phyloP scores from a whole-genome alignment of 2,329 filamentous ascomycete species.

The Pseudofabraea citricarpa region DNA sequence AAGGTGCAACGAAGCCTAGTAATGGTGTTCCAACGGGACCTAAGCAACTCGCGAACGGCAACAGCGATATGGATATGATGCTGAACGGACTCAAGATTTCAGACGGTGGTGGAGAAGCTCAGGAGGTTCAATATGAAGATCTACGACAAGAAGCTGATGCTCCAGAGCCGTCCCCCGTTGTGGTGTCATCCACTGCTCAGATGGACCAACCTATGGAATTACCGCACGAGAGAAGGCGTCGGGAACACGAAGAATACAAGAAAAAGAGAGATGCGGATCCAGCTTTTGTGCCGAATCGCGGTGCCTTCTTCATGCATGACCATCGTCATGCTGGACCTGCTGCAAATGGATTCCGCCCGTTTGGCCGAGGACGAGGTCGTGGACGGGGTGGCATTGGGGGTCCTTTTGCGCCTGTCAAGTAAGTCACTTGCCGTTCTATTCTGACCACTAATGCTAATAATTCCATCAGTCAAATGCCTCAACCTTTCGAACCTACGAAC shows the following conservation, averaged over 20 bases:
- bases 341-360: conserved; percentile 72
- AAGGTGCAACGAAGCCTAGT: conserved; percentile 19
- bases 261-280: conserved; percentile 85
- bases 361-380: conserved; percentile 59
- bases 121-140: conserved; percentile 27
- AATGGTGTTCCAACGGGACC: conserved; percentile 29
- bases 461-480: conserved; percentile 37
- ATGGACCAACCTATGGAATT: conserved; percentile 47
- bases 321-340: conserved; percentile 74
- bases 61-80: conserved; percentile 52
- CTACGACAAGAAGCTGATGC: conserved; percentile 20
- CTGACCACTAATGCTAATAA: conserved; percentile 24
- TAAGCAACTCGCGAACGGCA: conserved; percentile 33
- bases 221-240: conserved; percentile 65
- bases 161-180: conserved; percentile 22
- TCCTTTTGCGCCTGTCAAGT: conserved; percentile 58
- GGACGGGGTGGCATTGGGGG: conserved; percentile 53
- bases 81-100: conserved; percentile 40
- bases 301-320: conserved; percentile 97
- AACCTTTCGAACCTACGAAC: conserved; percentile 56
- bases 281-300: conserved; percentile 88
- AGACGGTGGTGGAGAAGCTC: conserved; percentile 15
- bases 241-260: conserved; percentile 88
- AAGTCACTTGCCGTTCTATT: conserved; percentile 42
- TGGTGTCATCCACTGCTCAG: conserved; percentile 32